Conservation (phyloP, 495 filamentous ascomycete genomes). For the Daldinia vernicosa region DNA sequence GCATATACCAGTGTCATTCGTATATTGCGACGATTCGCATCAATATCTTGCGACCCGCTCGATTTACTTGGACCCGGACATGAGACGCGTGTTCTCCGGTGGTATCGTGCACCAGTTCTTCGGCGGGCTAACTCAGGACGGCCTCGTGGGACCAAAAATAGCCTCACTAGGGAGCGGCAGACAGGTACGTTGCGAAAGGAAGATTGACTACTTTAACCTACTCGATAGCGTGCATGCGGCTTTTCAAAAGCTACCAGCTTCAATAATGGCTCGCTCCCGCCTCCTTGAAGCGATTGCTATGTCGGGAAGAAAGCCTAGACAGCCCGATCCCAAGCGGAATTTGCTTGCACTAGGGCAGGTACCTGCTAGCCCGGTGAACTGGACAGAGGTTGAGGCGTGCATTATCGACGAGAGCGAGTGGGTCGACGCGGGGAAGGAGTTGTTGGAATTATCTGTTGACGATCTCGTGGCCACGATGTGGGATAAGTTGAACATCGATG, state of each 20-base stretch:
- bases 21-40: constrained; percentile 76
- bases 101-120: constrained; percentile 83
- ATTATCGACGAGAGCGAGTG: constrained; percentile 24
- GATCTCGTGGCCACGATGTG: not conserved
- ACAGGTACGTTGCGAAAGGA: constrained; percentile 50
- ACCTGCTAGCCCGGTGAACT: constrained; percentile 14
- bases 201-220: constrained; percentile 68
- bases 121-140: constrained; percentile 70
- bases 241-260: not conserved
- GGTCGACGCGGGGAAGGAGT: constrained; percentile 27
- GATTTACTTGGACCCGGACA: constrained; percentile 65
- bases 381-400: constrained; percentile 6
- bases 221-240: constrained; percentile 43
- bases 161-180: too few species aligned
- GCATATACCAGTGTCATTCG: constrained; percentile 76
- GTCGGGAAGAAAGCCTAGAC: not conserved
- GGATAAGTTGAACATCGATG: constrained; percentile 8
- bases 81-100: constrained; percentile 75
- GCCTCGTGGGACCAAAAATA: too few species aligned
- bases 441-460: not conserved
- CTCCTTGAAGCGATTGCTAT: not conserved
- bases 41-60: constrained; percentile 69
- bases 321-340: not conserved
- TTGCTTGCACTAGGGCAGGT: not conserved
- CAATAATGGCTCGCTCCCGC: not conserved